Conservation (phyloP, 768 basidiomycete genomes). For the Termitomyces sp. region DNA sequence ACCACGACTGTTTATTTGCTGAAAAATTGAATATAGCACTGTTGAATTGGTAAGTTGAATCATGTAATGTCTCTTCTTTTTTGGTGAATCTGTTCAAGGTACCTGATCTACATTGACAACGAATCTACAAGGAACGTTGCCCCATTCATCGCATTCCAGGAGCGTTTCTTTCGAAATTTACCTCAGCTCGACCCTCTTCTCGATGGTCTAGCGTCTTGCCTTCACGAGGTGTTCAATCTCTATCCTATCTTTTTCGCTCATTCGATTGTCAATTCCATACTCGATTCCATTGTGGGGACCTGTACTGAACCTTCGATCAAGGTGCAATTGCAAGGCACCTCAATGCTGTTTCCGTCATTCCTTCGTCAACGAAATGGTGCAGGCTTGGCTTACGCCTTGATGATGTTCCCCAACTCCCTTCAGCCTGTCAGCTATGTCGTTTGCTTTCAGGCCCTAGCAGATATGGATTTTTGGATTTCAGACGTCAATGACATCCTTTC, state of each 20-base stretch:
- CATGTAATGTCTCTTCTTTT: not conserved
- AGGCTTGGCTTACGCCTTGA: conserved; percentile 6
- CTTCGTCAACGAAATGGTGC: conserved; percentile 12
- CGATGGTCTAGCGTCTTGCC: not conserved
- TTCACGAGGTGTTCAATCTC: conserved; percentile 6
- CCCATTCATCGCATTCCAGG: conserved; percentile 6
- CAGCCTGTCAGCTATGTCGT: conserved; percentile 1
- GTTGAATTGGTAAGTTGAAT: conserved; percentile 11
- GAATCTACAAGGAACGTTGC: not conserved
- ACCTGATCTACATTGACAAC: conserved; percentile 15
- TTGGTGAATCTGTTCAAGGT: conserved; percentile 1
- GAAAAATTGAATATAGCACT: conserved; percentile 12
- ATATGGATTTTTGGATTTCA: not conserved
- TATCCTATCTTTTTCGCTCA: conserved; percentile 12
- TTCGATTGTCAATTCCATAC: conserved; percentile 9
- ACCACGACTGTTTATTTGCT: conserved; percentile 9
- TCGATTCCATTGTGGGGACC: conserved; percentile 12
- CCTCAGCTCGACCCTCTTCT: conserved; percentile 1
- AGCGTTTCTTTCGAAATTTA: conserved; percentile 6
- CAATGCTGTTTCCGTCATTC: not conserved
- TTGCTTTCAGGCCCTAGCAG: not conserved
- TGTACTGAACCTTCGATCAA: conserved; percentile 9
- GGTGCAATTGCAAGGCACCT: not conserved
- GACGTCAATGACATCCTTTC: conserved; percentile 14
- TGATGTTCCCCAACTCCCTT: conserved; percentile 10